Conservation (phyloP, 1,139 yeast species). For the Scheffersomyces titani region DNA sequence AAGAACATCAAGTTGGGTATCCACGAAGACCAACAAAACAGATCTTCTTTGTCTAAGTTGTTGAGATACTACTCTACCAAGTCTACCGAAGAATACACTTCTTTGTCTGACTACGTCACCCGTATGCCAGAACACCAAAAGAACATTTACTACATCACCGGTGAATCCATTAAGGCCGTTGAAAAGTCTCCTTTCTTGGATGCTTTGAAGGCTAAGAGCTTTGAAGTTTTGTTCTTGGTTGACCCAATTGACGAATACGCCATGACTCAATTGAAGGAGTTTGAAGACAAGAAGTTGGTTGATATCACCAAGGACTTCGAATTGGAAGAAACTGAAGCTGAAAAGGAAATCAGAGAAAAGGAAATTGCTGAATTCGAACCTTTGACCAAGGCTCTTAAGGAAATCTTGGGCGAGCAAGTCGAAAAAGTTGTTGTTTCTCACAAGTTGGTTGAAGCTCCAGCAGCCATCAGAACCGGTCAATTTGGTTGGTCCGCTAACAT, state of each 20-base stretch:
- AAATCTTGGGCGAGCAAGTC: constrained; percentile 95
- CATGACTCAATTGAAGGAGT: constrained; percentile 98
- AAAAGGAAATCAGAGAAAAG: constrained; percentile 89
- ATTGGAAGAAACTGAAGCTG: constrained; percentile 98
- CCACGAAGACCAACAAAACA: constrained; percentile 99
- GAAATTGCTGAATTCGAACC: constrained; percentile 92
- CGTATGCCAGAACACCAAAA: constrained; percentile 99
- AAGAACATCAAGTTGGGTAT: constrained; percentile 99
- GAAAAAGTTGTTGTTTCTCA: constrained; percentile 99
- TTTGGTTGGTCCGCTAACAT: constrained; percentile 99
- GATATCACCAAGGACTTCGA: constrained; percentile 99
- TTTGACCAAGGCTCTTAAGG: constrained; percentile 94
- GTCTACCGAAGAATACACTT: constrained; percentile 90
- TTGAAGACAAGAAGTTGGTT: constrained; percentile 98
- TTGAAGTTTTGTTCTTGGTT: constrained; percentile 95
- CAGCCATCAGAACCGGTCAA: constrained; percentile 99
- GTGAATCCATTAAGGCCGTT: constrained; percentile 97
- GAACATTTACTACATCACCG: constrained; percentile 98
- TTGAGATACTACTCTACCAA: constrained; percentile 97
- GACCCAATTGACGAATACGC: constrained; percentile 99
- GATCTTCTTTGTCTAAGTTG: constrained; percentile 91
- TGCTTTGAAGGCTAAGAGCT: constrained; percentile 97
- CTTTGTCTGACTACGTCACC: constrained; percentile 94
- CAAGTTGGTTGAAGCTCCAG: constrained; percentile 98
- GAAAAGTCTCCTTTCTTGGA: constrained; percentile 99